These are phyloP conservation scores for Cenococcum geophilum DNA, from an alignment of 495 filamentous ascomycete species.

Conservation along the genomic window DNA sequence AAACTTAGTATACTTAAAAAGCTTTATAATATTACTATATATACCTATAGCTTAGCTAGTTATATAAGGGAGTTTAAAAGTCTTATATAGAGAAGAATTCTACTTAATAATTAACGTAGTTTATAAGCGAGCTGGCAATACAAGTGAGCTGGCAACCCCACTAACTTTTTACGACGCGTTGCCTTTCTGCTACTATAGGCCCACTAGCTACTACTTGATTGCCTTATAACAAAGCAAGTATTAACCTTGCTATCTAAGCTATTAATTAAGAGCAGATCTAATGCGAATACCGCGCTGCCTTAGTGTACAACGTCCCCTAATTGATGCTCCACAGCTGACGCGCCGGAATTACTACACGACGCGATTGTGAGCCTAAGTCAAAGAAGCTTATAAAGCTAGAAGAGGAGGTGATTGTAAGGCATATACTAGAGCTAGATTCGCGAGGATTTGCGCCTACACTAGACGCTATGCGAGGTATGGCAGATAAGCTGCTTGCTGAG, in stretches of 20 bases:
- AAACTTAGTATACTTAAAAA: too few relatives aligned
- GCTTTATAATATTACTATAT: too few relatives aligned
- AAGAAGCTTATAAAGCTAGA: constrained; percentile 12
- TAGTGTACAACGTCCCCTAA: constrained; percentile 5
- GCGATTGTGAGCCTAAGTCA: too few relatives aligned
- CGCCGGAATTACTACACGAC: constrained; percentile 2
- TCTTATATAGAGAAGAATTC: too few relatives aligned
- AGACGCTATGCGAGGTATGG: constrained; percentile 4
- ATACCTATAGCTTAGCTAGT: too few relatives aligned
- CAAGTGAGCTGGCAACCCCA: too few relatives aligned
- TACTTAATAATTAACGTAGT: too few relatives aligned
- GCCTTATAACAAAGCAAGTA: constrained; percentile 11
- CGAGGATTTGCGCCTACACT: constrained; percentile 10
- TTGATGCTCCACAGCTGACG: background rate
- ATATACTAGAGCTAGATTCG: constrained; percentile 11
- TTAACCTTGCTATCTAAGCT: constrained; percentile 11
- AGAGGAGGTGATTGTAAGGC: constrained; percentile 1
- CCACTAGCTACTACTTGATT: background rate
- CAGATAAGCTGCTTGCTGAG: constrained; percentile 8
- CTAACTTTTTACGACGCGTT: background rate
- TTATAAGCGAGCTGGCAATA: too few relatives aligned
- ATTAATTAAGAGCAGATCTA: constrained; percentile 5
- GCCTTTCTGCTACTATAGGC: constrained; percentile 1
- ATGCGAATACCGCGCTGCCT: background rate
- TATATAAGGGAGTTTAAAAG: too few relatives aligned